Evolutionary conservation across 129 eudicot genomes (phyloP), one percentile per base, ranked within the genome.

Genomic region (Centrapalus pauciflorus): DNA sequence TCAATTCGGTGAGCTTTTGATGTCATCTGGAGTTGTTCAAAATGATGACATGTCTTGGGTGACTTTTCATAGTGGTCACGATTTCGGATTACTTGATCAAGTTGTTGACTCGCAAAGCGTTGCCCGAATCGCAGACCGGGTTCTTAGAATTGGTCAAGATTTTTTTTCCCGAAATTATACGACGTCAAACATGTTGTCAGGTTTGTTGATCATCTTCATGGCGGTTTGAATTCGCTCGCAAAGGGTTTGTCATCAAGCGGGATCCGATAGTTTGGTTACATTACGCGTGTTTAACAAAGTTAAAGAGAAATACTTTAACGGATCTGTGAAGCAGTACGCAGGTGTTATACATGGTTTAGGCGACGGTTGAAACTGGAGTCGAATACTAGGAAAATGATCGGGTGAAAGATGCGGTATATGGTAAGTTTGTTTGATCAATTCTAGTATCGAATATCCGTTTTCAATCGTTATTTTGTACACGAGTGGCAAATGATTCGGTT

Each of bases 191-290:
- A 61, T 37, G 34, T 61, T 60, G 59, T 71, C 68, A 72, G 33
- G 70, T 72, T 72, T 38, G 49, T 70, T 14, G 61, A 74, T 26
- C 55, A 73, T 13, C 43, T 74, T 57, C 67, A 74, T 24, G 79
- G 79, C 2, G 79, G 79, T n/a, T 43, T 74, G 57, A 67, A 74
- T 59, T 46, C 58, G 67, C 46, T 74, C 0, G 79, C 79, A 4
- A 50, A 37, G 78, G 29, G 28, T 61, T n/a, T 62, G 65, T 27
- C 78, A 73, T 28, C 78, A 73, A 10, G 78, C 78, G 5, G 78
- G 78, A 37, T 73, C 78, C 10, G 78, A 73, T 21, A 72, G 77
- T 10, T 51, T 73, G 78, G 65, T 73, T 19, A 73, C 78, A 12
- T 48, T 52, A 29, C 58, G 66, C 17, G 58, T 71, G 2, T 73